Evolutionary conservation across 2,329 filamentous ascomycete species (phyloP), one percentile per base, ranked within the genome.

Genomic region (Epichloe aotearoae): DNA sequence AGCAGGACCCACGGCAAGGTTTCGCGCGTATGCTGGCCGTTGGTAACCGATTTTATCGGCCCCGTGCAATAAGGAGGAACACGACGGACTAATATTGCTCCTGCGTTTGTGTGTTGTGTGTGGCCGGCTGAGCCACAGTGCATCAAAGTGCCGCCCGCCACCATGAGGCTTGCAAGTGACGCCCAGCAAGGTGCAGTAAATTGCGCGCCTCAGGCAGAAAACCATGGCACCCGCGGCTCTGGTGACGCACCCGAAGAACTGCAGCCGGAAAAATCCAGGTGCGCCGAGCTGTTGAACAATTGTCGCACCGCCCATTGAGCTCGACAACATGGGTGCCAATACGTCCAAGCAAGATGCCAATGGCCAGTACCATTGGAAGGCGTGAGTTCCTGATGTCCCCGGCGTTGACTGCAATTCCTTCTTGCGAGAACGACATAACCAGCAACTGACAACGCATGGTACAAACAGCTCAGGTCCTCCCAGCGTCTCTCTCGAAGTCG

Each of bases 401-500:
- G 33, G 42, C 43, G 7, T 34, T 10, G 23, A 53, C 23, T 11
- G 23, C 23, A 14, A 14, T 3, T 42, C 40, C 40, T 14, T 30
- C 14, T 30, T 3, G 20, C 15, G 14, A 47, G 33, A 19, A 34
- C 37, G 12, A 38, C 14, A 20, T 1, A 23, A n/a, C 30, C 41
- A 34, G 17, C 48, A 38, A 46, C 45, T 36, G 23, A 36, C 37
- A 6, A 6, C 26, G 23, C 43, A 26, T 41, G 30, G 47, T 14
- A n/a, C 38, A 62, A 60, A 61, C 61, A 71, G 62, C 59, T 64
- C 64, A 58, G 69, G 71, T 46, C 72, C 75, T 36, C 69, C 73
- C 57, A 72, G 74, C 59, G 66, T 95, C 68, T 95, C 89, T 58
- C 82, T 87, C 63, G 83, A 86, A 64, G 75, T 96, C 62, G 77